Evolutionary conservation across 345 rosid species (phyloP), one percentile per base, ranked within the genome.

Genomic region (Pugionium dolabratum): DNA sequence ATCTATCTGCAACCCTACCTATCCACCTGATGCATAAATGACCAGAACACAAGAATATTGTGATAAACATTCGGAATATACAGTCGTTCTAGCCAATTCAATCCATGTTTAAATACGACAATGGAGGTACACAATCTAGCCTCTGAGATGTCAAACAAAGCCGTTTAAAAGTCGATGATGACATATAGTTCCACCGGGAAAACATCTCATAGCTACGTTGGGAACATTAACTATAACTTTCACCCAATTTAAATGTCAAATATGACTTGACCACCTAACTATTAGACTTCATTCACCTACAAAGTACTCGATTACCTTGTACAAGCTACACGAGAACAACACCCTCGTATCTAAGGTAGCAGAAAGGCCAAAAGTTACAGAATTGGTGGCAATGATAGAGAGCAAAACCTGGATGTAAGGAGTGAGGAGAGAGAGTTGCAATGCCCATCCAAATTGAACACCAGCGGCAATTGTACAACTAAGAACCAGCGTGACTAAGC

Each of bases 361-460:
- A 18, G 5, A 40, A 29, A 27, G 0, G 4, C 39, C 9, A 37
- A 3, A 50, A 62, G 11, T 33, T 9, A 31, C 27, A 63, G 1
- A 58, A 42, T 58, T 49, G 62, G 62, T 27, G 11, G 32, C 9
- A 37, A 26, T 1, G 1, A 56, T 0, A 32, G 25, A 57, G 66
- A 64, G 42, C 32, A 9, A 26, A 25, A 84, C 97, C 99, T 94
- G 96, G 59, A 94, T 86, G 68, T 91, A 94, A 41, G 99, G 99
- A 67, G 97, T 91, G 57, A 94, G 75, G 2, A 91, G 91, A 64
- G 96, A 94, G 7, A 91, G 91, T 69, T 94, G 97, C 85, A 94
- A 79, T 63, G 97, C 96, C 97, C 99, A 94, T n/a, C 97, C 97
- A 69, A 85, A 94, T 48, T 91, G 99, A 53, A 88, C 99, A 11